A percentile compares a stretch with the other conserved stretches of the same genome.
These are phyloP conservation scores for Candida schatavii DNA, from an alignment of 805 yeast genomes.

Conservation along the genomic window DNA sequence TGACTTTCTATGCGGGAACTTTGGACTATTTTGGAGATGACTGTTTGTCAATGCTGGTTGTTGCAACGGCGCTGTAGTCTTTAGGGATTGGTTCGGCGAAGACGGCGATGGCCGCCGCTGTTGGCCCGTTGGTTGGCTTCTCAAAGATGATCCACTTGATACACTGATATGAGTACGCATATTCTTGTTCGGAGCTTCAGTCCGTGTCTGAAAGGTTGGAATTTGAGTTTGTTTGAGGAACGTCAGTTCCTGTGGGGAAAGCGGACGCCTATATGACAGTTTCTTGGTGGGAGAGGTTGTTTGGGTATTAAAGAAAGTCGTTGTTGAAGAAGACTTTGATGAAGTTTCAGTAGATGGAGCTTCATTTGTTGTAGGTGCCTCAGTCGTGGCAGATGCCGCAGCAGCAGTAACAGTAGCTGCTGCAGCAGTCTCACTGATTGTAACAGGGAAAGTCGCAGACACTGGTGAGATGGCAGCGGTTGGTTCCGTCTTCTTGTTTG, in stretches of 20 bases:
- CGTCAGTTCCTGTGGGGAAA: slow-evolving; percentile 23
- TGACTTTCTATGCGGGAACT: not conserved
- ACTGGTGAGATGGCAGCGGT: slow-evolving; percentile 2
- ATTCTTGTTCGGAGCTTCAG: not conserved
- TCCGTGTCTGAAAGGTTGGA: slow-evolving; percentile 15
- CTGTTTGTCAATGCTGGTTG: slow-evolving; percentile 1
- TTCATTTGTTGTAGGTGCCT: too few relatives aligned
- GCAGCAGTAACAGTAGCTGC: too few relatives aligned
- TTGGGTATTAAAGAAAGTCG: slow-evolving; percentile 1
- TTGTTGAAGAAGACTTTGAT: too few relatives aligned
- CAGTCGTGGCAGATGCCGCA: too few relatives aligned
- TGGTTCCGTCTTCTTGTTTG: slow-evolving; percentile 2
- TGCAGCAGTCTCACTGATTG: not conserved
- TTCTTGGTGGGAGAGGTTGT: slow-evolving; percentile 4
- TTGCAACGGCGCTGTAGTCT: not conserved
- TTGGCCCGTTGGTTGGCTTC: not conserved
- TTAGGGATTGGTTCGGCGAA: not conserved
- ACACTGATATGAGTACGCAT: too few relatives aligned
- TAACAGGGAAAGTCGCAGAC: not conserved
- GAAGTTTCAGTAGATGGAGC: too few relatives aligned
- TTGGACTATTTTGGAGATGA: not conserved
- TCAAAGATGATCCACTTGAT: not conserved
- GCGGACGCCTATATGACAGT: slow-evolving; percentile 12
- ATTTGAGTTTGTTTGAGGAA: slow-evolving; percentile 22
- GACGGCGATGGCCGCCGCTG: not conserved